Evolutionary conservation across 1,284 basidiomycete species (phyloP), one percentile per base, ranked within the genome.

Genomic region (Cutaneotrichosporon cavernicola): DNA sequence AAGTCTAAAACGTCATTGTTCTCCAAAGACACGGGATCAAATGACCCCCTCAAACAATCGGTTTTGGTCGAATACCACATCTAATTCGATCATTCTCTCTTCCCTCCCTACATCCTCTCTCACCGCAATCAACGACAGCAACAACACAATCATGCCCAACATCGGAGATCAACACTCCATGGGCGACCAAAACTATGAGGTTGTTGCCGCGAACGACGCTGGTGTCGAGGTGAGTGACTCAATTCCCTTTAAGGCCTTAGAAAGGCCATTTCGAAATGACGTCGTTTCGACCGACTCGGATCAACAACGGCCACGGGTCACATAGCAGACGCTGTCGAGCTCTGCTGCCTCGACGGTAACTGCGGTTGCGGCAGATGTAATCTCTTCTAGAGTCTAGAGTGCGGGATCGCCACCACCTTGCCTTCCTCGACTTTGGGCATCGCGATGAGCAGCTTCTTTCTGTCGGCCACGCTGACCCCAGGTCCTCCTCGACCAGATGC

Each of bases 401-500:
- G 10, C 6, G 47, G 8, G 21, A 14, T 51, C 21, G 49, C 22
- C 22, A 10, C 6, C 22, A 14, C 21, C 22, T 21, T n/a, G 5
- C 11, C 49, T 11, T 30, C 49, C 14, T 51, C 22, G 22, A 13
- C 49, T 1, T 31, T 4, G 9, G 47, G 5, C 13, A 46, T n/a
- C 31, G 51, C 34, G 18, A 38, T 22, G 53, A 11, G 1, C 18
- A 13, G 10, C 53, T 18, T 22, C 21, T 13, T 1, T n/a, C 52
- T 53, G 26, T 9, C 40, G 16, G 40, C 40, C 14, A 2, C 18
- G 26, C 55, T 56, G 8, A 56, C 36, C 1, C 22, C 36, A 56
- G 55, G n/a, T 21, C 11, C 55, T 56, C 55, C 38, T 56, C 55
- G 22, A 56, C 21, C 14, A 22, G 36, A 56, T 56, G 55, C 40